Conservation (phyloP, 768 basidiomycete species). For the Suillus subaureus region DNA sequence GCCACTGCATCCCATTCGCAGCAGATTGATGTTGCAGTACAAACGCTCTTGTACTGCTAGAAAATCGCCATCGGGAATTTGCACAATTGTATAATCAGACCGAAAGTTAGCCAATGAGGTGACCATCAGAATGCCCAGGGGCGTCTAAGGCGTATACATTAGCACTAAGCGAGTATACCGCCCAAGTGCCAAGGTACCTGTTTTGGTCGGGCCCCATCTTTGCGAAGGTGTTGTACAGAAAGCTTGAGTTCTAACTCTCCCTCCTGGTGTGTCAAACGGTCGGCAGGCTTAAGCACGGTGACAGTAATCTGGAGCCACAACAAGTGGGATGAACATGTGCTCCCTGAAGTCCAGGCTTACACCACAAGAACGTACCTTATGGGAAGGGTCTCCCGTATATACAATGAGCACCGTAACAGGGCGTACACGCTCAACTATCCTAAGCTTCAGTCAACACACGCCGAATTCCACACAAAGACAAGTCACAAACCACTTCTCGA, state of each 20-base stretch:
- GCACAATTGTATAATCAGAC: constrained; percentile 84
- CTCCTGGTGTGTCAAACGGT: constrained; percentile 43
- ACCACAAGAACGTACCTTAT: constrained; percentile 48
- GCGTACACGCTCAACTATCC: constrained; percentile 69
- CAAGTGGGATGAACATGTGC: constrained; percentile 19
- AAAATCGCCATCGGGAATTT: constrained; percentile 70
- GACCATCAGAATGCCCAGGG: constrained; percentile 71
- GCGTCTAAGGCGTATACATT: constrained; percentile 44
- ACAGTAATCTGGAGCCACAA: constrained; percentile 52
- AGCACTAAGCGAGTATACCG: background rate
- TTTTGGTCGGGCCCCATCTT: constrained; percentile 75
- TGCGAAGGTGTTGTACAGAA: constrained; percentile 59
- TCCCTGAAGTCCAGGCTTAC: background rate
- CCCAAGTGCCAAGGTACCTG: constrained; percentile 40
- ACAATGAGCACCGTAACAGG: constrained; percentile 67
- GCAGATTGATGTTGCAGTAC: constrained; percentile 79
- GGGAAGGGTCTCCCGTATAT: constrained; percentile 73
- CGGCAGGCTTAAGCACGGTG: constrained; percentile 52
- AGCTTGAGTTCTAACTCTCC: constrained; percentile 61
- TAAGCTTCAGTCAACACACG: constrained; percentile 23
- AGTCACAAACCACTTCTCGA: constrained; percentile 69
- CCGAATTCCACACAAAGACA: background rate
- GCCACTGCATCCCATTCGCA: constrained; percentile 85
- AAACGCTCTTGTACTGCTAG: constrained; percentile 63
- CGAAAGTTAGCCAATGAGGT: constrained; percentile 88